Percentiles rank a stretch among this genome's conserved stretches.
These are phyloP conservation scores for Cenchrus americanus DNA, from an alignment of 176 grass and related monocot species.

Conservation along the genomic window DNA sequence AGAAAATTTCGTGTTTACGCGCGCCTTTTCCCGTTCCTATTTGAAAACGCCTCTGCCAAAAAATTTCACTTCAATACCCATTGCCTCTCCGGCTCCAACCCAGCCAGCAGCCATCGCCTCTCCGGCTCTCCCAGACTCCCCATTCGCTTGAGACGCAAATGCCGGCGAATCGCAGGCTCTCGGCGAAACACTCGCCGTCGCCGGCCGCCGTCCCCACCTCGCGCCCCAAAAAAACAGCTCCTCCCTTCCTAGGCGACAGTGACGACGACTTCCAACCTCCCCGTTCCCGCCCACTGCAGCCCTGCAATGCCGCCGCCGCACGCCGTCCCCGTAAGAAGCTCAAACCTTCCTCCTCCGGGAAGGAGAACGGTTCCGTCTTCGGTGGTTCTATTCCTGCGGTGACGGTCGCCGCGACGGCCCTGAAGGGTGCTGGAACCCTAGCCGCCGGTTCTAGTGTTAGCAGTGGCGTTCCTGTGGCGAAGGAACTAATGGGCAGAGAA, in stretches of 20 bases:
- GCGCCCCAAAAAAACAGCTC: not conserved
- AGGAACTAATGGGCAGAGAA: not conserved
- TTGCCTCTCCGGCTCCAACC: not conserved
- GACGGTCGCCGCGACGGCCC: constrained; percentile 1
- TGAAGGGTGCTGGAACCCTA: constrained; percentile 40
- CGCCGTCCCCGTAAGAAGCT: constrained; percentile 54
- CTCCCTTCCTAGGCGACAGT: not conserved
- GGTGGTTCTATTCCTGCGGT: not conserved
- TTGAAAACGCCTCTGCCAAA: constrained; percentile 34
- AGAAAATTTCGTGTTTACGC: not conserved
- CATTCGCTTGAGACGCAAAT: constrained; percentile 22
- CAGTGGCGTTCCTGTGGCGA: not conserved
- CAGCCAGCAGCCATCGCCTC: no score
- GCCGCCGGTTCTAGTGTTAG: constrained; percentile 34
- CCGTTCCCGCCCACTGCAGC: constrained; percentile 44
- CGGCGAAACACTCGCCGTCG: constrained; percentile 36
- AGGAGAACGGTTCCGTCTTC: constrained; percentile 49
- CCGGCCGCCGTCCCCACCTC: not conserved
- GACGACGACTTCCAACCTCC: constrained; percentile 72
- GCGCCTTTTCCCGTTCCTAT: constrained; percentile 35
- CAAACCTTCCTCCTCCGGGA: constrained; percentile 37
- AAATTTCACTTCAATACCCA: not conserved
- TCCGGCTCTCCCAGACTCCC: not conserved
- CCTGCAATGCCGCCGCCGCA: constrained; percentile 37
- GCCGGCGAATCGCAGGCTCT: constrained; percentile 41